Conservation (phyloP, 208 protist genomes). For the Ichthyophonus hoferi region DNA sequence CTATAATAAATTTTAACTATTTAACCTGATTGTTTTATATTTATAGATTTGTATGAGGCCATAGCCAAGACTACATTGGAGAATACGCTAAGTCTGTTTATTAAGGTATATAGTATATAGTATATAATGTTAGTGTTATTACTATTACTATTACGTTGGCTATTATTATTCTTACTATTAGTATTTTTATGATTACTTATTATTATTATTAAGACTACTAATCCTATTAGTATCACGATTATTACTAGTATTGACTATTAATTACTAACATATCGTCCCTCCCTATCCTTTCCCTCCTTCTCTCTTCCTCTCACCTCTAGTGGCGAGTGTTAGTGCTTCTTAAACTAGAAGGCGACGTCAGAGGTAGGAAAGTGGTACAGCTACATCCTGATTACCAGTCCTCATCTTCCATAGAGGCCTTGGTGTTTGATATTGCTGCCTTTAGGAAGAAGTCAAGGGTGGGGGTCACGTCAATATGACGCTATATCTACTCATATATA, state of each 20-base stretch:
- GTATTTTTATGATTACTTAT: no score
- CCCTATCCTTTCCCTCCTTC: background rate
- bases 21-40: no score
- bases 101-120: conserved; percentile 12
- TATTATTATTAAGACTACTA: no score
- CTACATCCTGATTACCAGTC: background rate
- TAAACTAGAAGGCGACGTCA: background rate
- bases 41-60: conserved; percentile 27
- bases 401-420: background rate
- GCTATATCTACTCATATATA: no score
- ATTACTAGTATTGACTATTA: no score
- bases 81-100: conserved; percentile 24
- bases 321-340: conserved; percentile 21
- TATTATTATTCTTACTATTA: no score
- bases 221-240: background rate
- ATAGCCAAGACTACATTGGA: conserved; percentile 16
- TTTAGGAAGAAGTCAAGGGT: conserved; percentile 21
- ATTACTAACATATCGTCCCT: background rate
- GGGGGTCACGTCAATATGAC: no score
- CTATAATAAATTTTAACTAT: no score
- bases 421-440: conserved; percentile 25
- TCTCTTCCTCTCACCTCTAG: background rate
- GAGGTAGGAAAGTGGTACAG: background rate
- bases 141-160: no score
- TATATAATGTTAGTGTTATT: no score